phyloP scores from a whole-genome alignment of 2,329 filamentous ascomycete genomes.

The Endoconidiophora laricicola region DNA sequence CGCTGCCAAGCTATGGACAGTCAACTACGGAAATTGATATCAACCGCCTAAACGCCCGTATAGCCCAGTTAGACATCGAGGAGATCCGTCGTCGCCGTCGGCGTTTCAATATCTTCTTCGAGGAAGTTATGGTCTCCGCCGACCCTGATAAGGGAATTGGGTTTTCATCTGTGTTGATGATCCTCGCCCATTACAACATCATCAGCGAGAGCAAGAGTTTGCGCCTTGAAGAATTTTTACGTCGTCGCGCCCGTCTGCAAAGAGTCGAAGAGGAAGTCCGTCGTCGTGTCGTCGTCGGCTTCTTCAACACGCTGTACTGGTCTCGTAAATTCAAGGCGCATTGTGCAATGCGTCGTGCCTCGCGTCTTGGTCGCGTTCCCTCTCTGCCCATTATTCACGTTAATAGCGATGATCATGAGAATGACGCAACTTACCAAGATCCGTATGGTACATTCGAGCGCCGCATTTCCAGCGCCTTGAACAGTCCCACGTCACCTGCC shows the following conservation, averaged over 20 bases:
- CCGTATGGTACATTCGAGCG: not conserved
- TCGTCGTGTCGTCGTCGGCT: constrained; percentile 76
- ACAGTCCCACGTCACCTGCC: constrained; percentile 10
- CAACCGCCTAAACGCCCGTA: constrained; percentile 53
- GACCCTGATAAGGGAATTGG: constrained; percentile 80
- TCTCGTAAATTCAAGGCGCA: constrained; percentile 63
- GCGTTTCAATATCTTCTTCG: constrained; percentile 87
- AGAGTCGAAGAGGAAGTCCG: constrained; percentile 90
- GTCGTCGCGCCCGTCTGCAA: constrained; percentile 75
- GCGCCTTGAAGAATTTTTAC: constrained; percentile 84
- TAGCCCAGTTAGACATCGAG: constrained; percentile 55
- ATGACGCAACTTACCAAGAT: constrained; percentile 14
- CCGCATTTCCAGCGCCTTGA: constrained; percentile 4
- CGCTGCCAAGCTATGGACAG: constrained; percentile 34
- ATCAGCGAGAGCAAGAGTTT: constrained; percentile 96
- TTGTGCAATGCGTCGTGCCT: constrained; percentile 53
- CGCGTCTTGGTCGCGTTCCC: constrained; percentile 62
- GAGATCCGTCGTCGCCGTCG: constrained; percentile 60
- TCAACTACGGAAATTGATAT: constrained; percentile 51
- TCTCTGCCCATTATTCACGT: constrained; percentile 82
- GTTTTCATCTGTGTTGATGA: constrained; percentile 86
- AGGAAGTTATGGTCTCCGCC: constrained; percentile 86
- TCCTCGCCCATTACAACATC: constrained; percentile 93
- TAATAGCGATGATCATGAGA: constrained; percentile 51
- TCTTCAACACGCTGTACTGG: constrained; percentile 92